Conservation (phyloP, 208 protist genomes). For the Trypanosoma cruzi region DNA sequence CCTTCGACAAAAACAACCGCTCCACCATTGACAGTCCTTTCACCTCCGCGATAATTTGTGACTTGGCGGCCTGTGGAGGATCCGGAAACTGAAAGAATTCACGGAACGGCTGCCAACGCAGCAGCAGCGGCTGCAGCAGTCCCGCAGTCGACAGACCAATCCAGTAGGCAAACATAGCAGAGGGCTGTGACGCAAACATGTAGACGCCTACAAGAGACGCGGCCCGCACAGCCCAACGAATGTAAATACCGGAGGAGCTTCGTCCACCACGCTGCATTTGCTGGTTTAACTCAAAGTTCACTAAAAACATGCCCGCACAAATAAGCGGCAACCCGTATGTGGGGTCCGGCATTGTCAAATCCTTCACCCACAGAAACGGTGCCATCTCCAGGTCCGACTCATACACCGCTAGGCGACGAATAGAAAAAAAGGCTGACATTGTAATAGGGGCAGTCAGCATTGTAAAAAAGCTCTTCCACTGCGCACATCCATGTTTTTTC, state of each 20-base stretch:
- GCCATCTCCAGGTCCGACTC: slow-evolving; percentile 85
- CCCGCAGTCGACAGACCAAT: slow-evolving; percentile 83
- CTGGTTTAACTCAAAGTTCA: slow-evolving; percentile 91
- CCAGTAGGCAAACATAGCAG: slow-evolving; percentile 91
- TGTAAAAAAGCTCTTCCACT: slow-evolving; percentile 82
- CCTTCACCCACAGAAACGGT: slow-evolving; percentile 81
- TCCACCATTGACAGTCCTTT: slow-evolving; percentile 74
- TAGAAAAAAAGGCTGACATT: slow-evolving; percentile 86
- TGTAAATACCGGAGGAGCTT: slow-evolving; percentile 73
- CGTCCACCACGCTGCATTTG: slow-evolving; percentile 83
- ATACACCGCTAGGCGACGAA: slow-evolving; percentile 80
- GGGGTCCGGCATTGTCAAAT: slow-evolving; percentile 89
- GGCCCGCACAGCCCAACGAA: slow-evolving; percentile 74
- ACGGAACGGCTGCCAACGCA: slow-evolving; percentile 87
- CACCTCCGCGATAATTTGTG: slow-evolving; percentile 64
- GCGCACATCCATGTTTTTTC: slow-evolving; percentile 81
- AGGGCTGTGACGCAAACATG: slow-evolving; percentile 75
- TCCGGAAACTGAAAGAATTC: slow-evolving; percentile 85
- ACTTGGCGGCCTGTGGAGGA: slow-evolving; percentile 69
- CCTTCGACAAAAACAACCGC: slow-evolving; percentile 66
- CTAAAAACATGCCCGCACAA: slow-evolving; percentile 82
- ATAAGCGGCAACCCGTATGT: slow-evolving; percentile 77
- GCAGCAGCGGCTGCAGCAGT: slow-evolving; percentile 80
- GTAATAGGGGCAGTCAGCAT: slow-evolving; percentile 77
- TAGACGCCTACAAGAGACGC: slow-evolving; percentile 74